Base-by-base conservation (phyloP, 495 filamentous ascomycete genomes). In the Lindgomyces ingoldianus region DNA sequence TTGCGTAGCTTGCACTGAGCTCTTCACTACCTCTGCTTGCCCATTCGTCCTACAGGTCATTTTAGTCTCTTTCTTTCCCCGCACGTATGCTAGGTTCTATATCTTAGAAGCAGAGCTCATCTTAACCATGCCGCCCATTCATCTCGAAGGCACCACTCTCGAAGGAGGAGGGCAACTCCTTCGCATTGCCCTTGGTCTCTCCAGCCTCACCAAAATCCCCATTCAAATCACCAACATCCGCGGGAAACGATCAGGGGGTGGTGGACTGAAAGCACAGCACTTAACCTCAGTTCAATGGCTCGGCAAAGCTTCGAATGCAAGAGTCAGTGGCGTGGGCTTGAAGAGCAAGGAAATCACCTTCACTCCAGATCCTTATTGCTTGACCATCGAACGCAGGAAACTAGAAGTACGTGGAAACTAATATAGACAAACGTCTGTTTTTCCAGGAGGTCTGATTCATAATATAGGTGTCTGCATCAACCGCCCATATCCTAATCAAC, bases 91-190 rank as follows among this genome's bases (percentile, higher is more conserved):
- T n/a, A n/a, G n/a, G n/a, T n/a, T n/a, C n/a, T n/a, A n/a, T n/a
- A n/a, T n/a, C n/a, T n/a, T n/a, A n/a, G n/a, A n/a, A n/a, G n/a
- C n/a, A n/a, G n/a, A n/a, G n/a, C n/a, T n/a, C n/a, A n/a, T n/a
- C n/a, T n/a, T n/a, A n/a, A n/a, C n/a, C n/a, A n/a, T n/a, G 16
- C 39, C 10, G 1, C 52, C 47, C 0, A 42, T 65, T 26, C 68
- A 68, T 46, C 55, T 71, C 25, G 55, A 64, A 61, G 70, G 70
- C n/a, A 72, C 67, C n/a, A 89, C 84, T 0, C 89, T 93, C 12
- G 91, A 95, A 77, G 91, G 91, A 39, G 91, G 91, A 29, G 91
- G 91, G 9, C 91, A 96, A 73, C 78, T 96, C 0, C 81, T 94
- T 27, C 84, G 91, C 47, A 80, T 90, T 45, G 89, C 89, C 1